phyloP scores from a whole-genome alignment of 2,329 filamentous ascomycete genomes.

The Claviceps sp. region DNA sequence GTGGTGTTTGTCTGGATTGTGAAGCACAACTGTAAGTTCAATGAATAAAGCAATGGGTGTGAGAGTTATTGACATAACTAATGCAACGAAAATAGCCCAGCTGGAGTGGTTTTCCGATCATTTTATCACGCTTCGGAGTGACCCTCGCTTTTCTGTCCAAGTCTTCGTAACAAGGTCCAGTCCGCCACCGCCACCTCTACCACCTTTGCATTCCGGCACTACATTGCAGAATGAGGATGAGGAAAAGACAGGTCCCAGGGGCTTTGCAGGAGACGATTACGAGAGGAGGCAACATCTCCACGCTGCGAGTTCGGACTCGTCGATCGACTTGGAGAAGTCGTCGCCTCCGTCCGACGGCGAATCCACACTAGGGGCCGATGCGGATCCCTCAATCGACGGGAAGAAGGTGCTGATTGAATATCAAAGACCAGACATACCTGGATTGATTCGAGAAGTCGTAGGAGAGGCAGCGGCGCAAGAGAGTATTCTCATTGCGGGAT shows the following conservation, averaged over 20 bases:
- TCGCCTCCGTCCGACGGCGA: conserved; percentile 9
- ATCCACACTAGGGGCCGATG: conserved; percentile 1
- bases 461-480: conserved; percentile 14
- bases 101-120: conserved; percentile 25
- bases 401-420: conserved; percentile 15
- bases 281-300: background rate
- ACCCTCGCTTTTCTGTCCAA: conserved; percentile 17
- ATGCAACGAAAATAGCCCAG: conserved; percentile 14
- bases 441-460: conserved; percentile 21
- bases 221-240: background rate
- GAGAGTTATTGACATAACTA: background rate
- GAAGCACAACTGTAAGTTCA: conserved; percentile 20
- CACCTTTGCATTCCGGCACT: background rate
- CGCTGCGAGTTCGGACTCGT: background rate
- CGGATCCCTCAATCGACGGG: background rate
- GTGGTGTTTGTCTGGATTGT: conserved; percentile 29
- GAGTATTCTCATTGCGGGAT: conserved; percentile 30
- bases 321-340: conserved; percentile 9
- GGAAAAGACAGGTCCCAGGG: background rate
- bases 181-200: background rate
- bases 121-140: conserved; percentile 17
- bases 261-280: background rate
- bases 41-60: background rate
- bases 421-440: conserved; percentile 24
- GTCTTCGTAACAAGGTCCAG: conserved; percentile 22